A percentile compares a stretch with the other conserved stretches of the same genome.
These are phyloP conservation scores for Limtongia smithiae DNA, from an alignment of 805 yeast genomes.

Conservation along the genomic window DNA sequence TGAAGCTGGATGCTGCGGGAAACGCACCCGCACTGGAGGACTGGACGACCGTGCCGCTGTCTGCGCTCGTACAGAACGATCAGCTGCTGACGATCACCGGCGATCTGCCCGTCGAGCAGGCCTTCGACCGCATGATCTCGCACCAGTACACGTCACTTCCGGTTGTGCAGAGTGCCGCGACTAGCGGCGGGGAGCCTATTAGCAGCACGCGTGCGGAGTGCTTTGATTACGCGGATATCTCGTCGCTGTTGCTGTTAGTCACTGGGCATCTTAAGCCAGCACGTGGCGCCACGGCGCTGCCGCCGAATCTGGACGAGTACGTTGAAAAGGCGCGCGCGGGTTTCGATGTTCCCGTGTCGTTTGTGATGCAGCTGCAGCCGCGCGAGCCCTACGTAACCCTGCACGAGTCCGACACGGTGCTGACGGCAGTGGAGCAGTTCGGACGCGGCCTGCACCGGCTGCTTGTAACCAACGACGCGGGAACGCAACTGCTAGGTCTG, in stretches of 20 bases:
- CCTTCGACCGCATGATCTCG: slow-evolving; percentile 71
- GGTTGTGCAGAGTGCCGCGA: slow-evolving; percentile 43
- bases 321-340: slow-evolving; percentile 72
- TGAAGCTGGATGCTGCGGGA: slow-evolving; percentile 15
- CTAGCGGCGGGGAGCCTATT: no score
- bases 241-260: slow-evolving; percentile 78
- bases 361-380: slow-evolving; percentile 77
- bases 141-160: slow-evolving; percentile 85
- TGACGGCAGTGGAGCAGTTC: slow-evolving; percentile 74
- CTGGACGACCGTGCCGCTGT: slow-evolving; percentile 70
- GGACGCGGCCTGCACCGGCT: slow-evolving; percentile 97
- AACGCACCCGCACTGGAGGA: slow-evolving; percentile 38
- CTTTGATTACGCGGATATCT: slow-evolving; percentile 88
- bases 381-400: slow-evolving; percentile 85
- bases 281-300: slow-evolving; percentile 18
- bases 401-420: slow-evolving; percentile 56
- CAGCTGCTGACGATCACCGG: slow-evolving; percentile 69
- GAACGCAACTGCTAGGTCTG: slow-evolving; percentile 62
- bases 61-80: slow-evolving; percentile 73
- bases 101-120: slow-evolving; percentile 73
- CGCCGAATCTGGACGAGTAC: slow-evolving; percentile 39
- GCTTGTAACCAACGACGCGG: slow-evolving; percentile 60
- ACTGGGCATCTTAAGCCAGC: slow-evolving; percentile 58
- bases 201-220: slow-evolving; percentile 74
- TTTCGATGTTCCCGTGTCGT: slow-evolving; percentile 85